These are phyloP conservation scores for Carex sylvatica DNA, from an alignment of 202 grass and related monocot species.

Conservation along the genomic window DNA sequence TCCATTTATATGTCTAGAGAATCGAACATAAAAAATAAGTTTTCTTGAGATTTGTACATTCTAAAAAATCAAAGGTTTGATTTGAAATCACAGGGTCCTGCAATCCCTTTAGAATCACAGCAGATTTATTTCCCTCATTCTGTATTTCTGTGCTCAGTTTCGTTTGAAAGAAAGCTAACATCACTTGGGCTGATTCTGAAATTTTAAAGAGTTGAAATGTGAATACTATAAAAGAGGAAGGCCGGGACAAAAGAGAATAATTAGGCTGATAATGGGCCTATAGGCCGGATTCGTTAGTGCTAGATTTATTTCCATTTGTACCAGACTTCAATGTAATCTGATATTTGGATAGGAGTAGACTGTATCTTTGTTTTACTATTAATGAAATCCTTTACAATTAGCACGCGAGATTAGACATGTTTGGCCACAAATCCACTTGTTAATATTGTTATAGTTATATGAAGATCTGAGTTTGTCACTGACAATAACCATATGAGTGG, in stretches of 20 bases:
- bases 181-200: not conserved
- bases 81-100: too few species aligned
- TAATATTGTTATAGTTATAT: not conserved
- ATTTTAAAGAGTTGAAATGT: too few species aligned
- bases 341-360: too few species aligned
- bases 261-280: not conserved
- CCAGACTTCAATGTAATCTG: not conserved
- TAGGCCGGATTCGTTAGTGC: not conserved
- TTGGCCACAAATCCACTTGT: not conserved
- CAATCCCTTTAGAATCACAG: too few species aligned
- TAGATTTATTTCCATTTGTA: not conserved
- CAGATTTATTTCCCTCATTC: too few species aligned
- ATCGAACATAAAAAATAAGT: too few species aligned
- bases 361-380: not conserved
- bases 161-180: not conserved
- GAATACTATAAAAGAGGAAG: not conserved
- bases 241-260: not conserved
- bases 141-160: not conserved
- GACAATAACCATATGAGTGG: not conserved
- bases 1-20: too few species aligned
- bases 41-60: too few species aligned
- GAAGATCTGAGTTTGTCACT: conserved; percentile 1
- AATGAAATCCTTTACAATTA: not conserved
- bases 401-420: not conserved
- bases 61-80: too few species aligned